These are phyloP conservation scores for Fusarium sp. DNA, from an alignment of 2,329 filamentous ascomycete species.

Conservation along the genomic window DNA sequence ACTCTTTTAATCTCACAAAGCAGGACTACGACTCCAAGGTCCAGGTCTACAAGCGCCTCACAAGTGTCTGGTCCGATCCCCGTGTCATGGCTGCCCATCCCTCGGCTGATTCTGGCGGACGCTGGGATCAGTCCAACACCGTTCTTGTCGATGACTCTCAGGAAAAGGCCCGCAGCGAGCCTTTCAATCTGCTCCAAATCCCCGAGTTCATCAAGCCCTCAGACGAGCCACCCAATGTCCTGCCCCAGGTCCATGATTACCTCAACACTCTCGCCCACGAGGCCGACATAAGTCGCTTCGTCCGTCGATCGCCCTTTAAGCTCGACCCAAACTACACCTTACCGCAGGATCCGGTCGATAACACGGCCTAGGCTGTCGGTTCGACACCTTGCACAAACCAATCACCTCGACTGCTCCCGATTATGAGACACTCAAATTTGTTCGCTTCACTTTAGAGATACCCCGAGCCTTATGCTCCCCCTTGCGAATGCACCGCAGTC, in stretches of 20 bases:
- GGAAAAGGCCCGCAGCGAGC: conserved; percentile 87
- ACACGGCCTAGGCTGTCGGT: background rate
- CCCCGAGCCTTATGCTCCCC: background rate
- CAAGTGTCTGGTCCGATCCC: conserved; percentile 76
- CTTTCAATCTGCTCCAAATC: conserved; percentile 85
- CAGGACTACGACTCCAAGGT: conserved; percentile 79
- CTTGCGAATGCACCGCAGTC: too few relatives aligned
- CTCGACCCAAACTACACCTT: conserved; percentile 51
- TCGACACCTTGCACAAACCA: too few relatives aligned
- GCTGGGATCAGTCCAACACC: conserved; percentile 89
- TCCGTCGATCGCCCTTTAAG: conserved; percentile 67
- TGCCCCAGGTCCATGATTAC: conserved; percentile 75
- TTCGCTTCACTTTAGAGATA: too few relatives aligned
- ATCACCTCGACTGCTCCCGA: too few relatives aligned
- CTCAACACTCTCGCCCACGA: conserved; percentile 69
- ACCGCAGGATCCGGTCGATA: background rate
- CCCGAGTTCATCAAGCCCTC: conserved; percentile 78
- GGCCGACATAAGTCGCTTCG: conserved; percentile 75
- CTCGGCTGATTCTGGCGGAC: conserved; percentile 53
- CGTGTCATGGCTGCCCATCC: conserved; percentile 63
- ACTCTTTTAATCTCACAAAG: conserved; percentile 77
- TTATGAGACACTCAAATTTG: too few relatives aligned
- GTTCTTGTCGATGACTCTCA: conserved; percentile 89
- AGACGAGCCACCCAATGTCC: conserved; percentile 60
- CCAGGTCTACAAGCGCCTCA: conserved; percentile 91